Evolutionary conservation across 257 asterid species (phyloP).

Genomic region (Verbascum thapsus): DNA sequence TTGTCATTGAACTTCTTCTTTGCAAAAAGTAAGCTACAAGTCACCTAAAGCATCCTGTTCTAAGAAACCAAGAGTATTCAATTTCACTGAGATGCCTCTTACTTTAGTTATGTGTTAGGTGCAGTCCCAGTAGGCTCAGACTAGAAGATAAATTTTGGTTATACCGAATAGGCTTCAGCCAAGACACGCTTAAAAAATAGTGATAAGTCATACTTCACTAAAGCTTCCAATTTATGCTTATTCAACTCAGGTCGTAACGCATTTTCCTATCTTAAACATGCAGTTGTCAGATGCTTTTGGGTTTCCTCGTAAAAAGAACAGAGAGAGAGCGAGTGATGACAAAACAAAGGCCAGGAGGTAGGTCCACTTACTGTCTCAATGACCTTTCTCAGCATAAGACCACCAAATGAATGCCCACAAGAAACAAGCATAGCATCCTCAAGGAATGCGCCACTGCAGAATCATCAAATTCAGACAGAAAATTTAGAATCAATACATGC

Average conservation of each 20-base stretch:
- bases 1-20: neutral
- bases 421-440: slow-evolving; percentile 95
- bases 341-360: slow-evolving; percentile 13
- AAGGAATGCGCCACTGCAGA: slow-evolving; percentile 82
- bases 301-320: slow-evolving; percentile 11
- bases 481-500: slow-evolving; percentile 23
- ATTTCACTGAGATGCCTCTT: slow-evolving; percentile 8
- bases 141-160: too few species aligned
- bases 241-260: slow-evolving; percentile 17
- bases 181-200: slow-evolving; percentile 2
- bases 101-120: too few species aligned
- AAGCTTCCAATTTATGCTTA: slow-evolving; percentile 21
- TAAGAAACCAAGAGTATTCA: neutral
- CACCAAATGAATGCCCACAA: slow-evolving; percentile 99
- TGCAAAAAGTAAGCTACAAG: slow-evolving; percentile 10
- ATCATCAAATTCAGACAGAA: slow-evolving; percentile 39
- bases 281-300: slow-evolving; percentile 19
- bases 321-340: slow-evolving; percentile 9
- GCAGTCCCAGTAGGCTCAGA: too few species aligned
- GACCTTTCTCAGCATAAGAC: slow-evolving; percentile 83
- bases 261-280: slow-evolving; percentile 12
- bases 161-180: slow-evolving; percentile 25
- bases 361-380: slow-evolving; percentile 70
- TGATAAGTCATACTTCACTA: slow-evolving; percentile 2
- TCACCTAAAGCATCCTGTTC: neutral